Evolutionary conservation across 139 green algal species (phyloP), one percentile per base, ranked within the genome.

Genomic region (Coelastrella sp.): DNA sequence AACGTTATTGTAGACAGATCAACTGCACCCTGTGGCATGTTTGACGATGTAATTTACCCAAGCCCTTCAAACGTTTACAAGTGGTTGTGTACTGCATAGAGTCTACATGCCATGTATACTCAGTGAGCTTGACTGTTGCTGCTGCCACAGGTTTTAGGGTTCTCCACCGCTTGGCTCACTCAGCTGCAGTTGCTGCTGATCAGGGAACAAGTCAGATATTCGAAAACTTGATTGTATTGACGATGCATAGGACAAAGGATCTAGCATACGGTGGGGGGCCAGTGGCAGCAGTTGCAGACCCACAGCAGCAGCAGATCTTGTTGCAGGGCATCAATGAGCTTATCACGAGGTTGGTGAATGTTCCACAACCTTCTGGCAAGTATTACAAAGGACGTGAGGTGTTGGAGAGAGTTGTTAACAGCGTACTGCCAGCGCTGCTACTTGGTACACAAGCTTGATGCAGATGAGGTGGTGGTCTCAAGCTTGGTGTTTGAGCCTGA

Each of bases 251-350:
- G 7, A 32, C 62, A 6, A 40, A 41, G n/a, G 30, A 48, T 23
- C 30, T 68, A 3, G 74, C 50, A 3, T 59, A 8, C 9, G 50
- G 53, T 32, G 3, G 19, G 19, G 8, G 48, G 32, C 34, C 45
- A 35, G 3, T 30, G 15, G 6, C 50, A 34, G 50, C 74, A 69
- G 74, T 50, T 53, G 74, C 69, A 69, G 74, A n/a, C n/a, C n/a
- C n/a, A n/a, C 74, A 68, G 74, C 45, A 66, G 74, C 45, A 66
- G 45, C 41, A 40, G 50, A 11, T 45, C 19, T 21, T 32, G 53
- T 27, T 32, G 53, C 53, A 64, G 25, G 66, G 15, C 23, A 64
- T 19, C 53, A 48, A 8, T 38, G 48, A 35, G 50, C 35, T 38
- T 40, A 50, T 68, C 50, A 7, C 19, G 74, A 59, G 25, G 7